Percentiles rank a stretch among this genome's conserved stretches.
These are phyloP conservation scores for Hygrophorus russula DNA, from an alignment of 768 basidiomycete species.

Conservation along the genomic window DNA sequence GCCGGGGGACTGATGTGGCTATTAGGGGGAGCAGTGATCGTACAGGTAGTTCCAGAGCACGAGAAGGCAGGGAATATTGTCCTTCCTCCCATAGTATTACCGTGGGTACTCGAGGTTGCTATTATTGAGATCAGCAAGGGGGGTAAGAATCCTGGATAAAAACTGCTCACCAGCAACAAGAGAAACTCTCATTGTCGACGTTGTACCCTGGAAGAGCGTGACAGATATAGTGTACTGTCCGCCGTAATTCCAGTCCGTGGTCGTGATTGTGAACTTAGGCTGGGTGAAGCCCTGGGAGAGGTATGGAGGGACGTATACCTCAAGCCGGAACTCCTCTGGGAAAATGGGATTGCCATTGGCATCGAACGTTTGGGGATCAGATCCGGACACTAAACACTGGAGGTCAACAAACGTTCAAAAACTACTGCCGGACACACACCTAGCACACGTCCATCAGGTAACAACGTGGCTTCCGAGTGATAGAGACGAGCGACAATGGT, in stretches of 20 bases:
- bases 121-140: constrained; percentile 4
- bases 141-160: constrained; percentile 5
- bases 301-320: constrained; percentile 84
- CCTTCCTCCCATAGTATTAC: constrained; percentile 65
- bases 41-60: constrained; percentile 59
- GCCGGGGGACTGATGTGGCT: constrained; percentile 57
- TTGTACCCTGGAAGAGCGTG: constrained; percentile 31
- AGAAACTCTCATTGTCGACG: constrained; percentile 40
- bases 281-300: constrained; percentile 50
- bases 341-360: constrained; percentile 33
- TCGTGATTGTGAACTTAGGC: constrained; percentile 47
- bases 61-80: constrained; percentile 66
- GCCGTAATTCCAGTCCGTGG: constrained; percentile 54
- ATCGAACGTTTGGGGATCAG: constrained; percentile 50
- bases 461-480: constrained; percentile 41
- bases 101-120: constrained; percentile 71
- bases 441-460: constrained; percentile 48
- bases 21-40: constrained; percentile 70
- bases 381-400: constrained; percentile 13
- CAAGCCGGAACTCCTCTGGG: constrained; percentile 68
- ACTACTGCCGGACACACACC: constrained; percentile 39
- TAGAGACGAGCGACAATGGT: constrained; percentile 42
- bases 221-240: constrained; percentile 43
- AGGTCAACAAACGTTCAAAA: constrained; percentile 27
- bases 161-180: constrained; percentile 47